Conservation (phyloP, 805 yeast species). For the Suhomyces vadensis region DNA sequence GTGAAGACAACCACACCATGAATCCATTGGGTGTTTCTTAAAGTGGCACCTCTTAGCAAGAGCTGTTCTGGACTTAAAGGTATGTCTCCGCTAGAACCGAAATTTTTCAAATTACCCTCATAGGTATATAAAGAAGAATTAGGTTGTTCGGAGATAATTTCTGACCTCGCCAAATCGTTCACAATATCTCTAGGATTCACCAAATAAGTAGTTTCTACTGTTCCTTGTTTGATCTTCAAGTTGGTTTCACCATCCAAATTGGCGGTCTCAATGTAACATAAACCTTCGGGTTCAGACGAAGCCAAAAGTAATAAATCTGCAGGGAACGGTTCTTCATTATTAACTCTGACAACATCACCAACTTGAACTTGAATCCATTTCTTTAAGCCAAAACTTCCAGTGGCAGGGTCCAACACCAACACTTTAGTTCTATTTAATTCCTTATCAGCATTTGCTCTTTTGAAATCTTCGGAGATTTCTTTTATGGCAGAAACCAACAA, state of each 20-base stretch:
- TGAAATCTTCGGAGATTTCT: slow-evolving; percentile 87
- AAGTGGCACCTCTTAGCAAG: slow-evolving; percentile 90
- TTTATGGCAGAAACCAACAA: slow-evolving; percentile 88
- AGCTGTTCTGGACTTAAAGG: slow-evolving; percentile 90
- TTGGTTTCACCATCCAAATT: slow-evolving; percentile 98
- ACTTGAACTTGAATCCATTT: slow-evolving; percentile 88
- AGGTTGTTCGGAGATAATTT: slow-evolving; percentile 83
- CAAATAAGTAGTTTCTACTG: slow-evolving; percentile 69
- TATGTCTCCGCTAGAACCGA: slow-evolving; percentile 50
- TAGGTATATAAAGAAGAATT: slow-evolving; percentile 92
- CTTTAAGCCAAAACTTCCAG: slow-evolving; percentile 63
- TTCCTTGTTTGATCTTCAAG: slow-evolving; percentile 88
- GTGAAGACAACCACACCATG: slow-evolving; percentile 93
- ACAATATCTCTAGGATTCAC: slow-evolving; percentile 63
- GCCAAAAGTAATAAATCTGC: slow-evolving; percentile 85
- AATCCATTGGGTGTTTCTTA: slow-evolving; percentile 93
- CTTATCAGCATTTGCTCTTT: slow-evolving; percentile 82
- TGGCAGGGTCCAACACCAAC: slow-evolving; percentile 55
- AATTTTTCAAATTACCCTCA: slow-evolving; percentile 78
- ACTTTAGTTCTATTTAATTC: slow-evolving; percentile 83
- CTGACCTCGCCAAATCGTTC: slow-evolving; percentile 30
- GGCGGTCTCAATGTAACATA: slow-evolving; percentile 96
- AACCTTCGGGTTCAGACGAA: slow-evolving; percentile 97
- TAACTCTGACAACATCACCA: slow-evolving; percentile 86
- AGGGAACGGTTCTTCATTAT: slow-evolving; percentile 88